Conservation (phyloP, 1,284 basidiomycete genomes). For the Cutaneotrichosporon arboriforme region DNA sequence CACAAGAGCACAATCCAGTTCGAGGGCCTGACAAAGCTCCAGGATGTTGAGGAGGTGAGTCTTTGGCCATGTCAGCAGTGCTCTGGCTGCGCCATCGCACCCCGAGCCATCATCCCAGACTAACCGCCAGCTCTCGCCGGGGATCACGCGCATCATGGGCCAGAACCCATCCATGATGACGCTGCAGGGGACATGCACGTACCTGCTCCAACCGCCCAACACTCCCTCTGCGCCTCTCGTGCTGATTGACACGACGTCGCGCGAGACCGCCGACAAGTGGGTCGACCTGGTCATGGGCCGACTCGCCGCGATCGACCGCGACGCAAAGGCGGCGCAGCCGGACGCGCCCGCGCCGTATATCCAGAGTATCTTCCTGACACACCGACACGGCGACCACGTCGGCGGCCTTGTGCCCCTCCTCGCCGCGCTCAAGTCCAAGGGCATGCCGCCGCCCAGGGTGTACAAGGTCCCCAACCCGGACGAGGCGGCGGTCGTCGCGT, state of each 20-base stretch:
- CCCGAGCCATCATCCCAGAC: no score
- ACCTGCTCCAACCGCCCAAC: constrained; percentile 58
- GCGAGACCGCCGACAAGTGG: constrained; percentile 54
- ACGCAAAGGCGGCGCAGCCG: background rate
- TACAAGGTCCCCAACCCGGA: constrained; percentile 49
- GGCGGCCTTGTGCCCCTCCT: constrained; percentile 71
- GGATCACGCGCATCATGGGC: constrained; percentile 51
- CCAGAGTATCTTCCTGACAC: constrained; percentile 83
- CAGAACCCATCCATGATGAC: constrained; percentile 90
- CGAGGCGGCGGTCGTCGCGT: constrained; percentile 25
- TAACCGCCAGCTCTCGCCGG: constrained; percentile 36
- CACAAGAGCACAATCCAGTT: no score
- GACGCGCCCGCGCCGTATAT: constrained; percentile 40
- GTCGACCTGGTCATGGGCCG: constrained; percentile 33
- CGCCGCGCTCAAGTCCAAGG: constrained; percentile 54
- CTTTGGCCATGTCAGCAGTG: no score
- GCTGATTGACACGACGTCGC: constrained; percentile 81
- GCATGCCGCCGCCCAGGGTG: constrained; percentile 45
- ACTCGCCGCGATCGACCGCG: constrained; percentile 15
- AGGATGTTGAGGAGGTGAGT: no score
- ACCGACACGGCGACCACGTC: constrained; percentile 84
- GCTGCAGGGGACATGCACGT: constrained; percentile 93
- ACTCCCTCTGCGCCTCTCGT: constrained; percentile 60
- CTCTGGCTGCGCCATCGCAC: no score
- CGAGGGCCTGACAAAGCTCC: no score